phyloP scores from a whole-genome alignment of 2,329 filamentous ascomycete genomes.

The Domatiomyces catenatus region DNA sequence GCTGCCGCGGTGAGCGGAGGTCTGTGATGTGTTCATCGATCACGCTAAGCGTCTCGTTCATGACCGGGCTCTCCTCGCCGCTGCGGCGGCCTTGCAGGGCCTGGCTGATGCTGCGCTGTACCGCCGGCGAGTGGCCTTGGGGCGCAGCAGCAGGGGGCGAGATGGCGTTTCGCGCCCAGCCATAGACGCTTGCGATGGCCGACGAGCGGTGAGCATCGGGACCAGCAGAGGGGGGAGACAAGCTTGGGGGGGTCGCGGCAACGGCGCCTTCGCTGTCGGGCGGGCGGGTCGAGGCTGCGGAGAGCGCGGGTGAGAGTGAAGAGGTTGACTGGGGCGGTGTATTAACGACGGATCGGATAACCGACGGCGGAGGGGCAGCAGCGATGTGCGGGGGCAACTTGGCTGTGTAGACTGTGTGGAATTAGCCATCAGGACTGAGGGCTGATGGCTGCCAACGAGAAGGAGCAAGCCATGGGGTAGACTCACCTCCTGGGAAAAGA shows the following conservation, averaged over 20 bases:
- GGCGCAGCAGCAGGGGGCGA: background rate
- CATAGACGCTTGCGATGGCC: background rate
- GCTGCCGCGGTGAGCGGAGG: slow-evolving; percentile 49
- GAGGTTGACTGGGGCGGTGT: background rate
- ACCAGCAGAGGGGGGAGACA: no score
- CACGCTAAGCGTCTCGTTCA: slow-evolving; percentile 88
- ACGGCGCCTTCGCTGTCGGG: background rate
- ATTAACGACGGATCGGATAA: background rate
- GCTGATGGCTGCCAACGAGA: background rate
- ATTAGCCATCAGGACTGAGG: slow-evolving; percentile 1
- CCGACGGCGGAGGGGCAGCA: slow-evolving; percentile 2
- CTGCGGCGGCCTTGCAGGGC: slow-evolving; percentile 34
- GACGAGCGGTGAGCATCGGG: background rate
- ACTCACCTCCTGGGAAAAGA: slow-evolving; percentile 33
- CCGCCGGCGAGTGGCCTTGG: slow-evolving; percentile 19
- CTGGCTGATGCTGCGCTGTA: slow-evolving; percentile 31
- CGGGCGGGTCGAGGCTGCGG: background rate
- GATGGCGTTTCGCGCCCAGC: background rate
- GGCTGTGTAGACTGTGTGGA: slow-evolving; percentile 13
- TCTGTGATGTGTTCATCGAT: slow-evolving; percentile 96
- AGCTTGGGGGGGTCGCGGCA: no score
- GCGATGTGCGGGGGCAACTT: slow-evolving; percentile 14
- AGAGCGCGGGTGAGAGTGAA: background rate
- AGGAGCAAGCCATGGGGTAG: no score
- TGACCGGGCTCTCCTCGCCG: slow-evolving; percentile 55